These are phyloP conservation scores for Cyclotella kingstonii DNA, from an alignment of 108 stramenopile species.

Conservation along the genomic window DNA sequence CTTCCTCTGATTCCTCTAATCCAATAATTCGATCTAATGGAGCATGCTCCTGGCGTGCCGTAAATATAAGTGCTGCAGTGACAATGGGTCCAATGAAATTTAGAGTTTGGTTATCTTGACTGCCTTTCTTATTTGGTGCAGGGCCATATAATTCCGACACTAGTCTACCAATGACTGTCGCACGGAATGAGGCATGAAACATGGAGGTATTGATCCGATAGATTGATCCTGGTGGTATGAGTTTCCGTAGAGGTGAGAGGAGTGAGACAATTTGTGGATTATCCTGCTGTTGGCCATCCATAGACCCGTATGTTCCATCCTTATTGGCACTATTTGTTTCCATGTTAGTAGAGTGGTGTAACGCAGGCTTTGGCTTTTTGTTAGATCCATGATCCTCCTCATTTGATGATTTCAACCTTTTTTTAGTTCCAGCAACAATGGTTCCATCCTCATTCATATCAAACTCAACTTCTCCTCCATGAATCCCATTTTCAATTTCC, in stretches of 20 bases:
- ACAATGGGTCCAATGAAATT: constrained; percentile 58
- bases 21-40: constrained; percentile 17
- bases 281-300: constrained; percentile 28
- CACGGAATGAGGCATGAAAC: constrained; percentile 74
- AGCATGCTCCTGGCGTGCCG: constrained; percentile 44
- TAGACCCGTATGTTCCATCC: too few species aligned
- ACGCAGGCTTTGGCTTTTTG: neutral
- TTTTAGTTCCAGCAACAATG: constrained; percentile 13
- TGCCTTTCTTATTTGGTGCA: neutral
- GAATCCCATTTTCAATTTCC: constrained; percentile 35
- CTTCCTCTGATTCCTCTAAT: constrained; percentile 31
- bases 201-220: constrained; percentile 66
- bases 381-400: neutral
- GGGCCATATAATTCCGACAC: constrained; percentile 65
- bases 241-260: constrained; percentile 31
- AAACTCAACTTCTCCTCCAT: constrained; percentile 48
- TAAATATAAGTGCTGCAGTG: constrained; percentile 60
- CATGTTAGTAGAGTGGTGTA: too few species aligned
- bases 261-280: constrained; percentile 22
- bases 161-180: constrained; percentile 57
- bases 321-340: constrained; percentile 40
- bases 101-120: neutral
- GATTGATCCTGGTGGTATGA: constrained; percentile 51
- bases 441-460: constrained; percentile 30
- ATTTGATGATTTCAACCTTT: constrained; percentile 8